Conservation (phyloP, 2,329 filamentous ascomycete genomes). For the Penicillium decumbens region DNA sequence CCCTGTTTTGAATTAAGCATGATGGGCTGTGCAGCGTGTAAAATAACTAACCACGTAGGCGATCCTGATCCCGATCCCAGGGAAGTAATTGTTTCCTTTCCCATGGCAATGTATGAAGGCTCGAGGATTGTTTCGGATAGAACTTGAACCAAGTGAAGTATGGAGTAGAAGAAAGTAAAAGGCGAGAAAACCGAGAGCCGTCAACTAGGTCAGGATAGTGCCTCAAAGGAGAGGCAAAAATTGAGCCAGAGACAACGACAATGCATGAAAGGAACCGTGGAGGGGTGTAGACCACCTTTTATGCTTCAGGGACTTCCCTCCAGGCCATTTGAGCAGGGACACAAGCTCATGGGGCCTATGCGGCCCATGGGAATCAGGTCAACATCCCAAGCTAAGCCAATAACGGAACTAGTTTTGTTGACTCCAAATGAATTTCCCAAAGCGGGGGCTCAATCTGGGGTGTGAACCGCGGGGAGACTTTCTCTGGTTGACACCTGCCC, state of each 20-base stretch:
- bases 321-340: conserved; percentile 6
- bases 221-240: background rate
- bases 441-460: conserved; percentile 9
- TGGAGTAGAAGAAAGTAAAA: background rate
- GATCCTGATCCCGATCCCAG: background rate
- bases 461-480: conserved; percentile 2
- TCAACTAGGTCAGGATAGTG: background rate
- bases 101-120: conserved; percentile 4
- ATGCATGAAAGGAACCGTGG: background rate
- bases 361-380: background rate
- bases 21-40: background rate
- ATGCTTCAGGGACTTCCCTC: conserved; percentile 4
- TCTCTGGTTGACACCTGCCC: conserved; percentile 1
- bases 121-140: background rate
- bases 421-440: conserved; percentile 13
- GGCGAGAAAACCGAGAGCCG: background rate
- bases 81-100: conserved; percentile 9
- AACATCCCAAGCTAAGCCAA: conserved; percentile 1
- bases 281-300: conserved; percentile 6
- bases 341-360: conserved; percentile 4
- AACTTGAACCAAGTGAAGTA: background rate
- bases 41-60: conserved; percentile 1
- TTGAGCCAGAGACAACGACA: background rate
- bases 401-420: background rate
- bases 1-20: conserved; percentile 2